Base-by-base conservation (phyloP, 176 grass and related monocot genomes). In the Cenchrus americanus region DNA sequence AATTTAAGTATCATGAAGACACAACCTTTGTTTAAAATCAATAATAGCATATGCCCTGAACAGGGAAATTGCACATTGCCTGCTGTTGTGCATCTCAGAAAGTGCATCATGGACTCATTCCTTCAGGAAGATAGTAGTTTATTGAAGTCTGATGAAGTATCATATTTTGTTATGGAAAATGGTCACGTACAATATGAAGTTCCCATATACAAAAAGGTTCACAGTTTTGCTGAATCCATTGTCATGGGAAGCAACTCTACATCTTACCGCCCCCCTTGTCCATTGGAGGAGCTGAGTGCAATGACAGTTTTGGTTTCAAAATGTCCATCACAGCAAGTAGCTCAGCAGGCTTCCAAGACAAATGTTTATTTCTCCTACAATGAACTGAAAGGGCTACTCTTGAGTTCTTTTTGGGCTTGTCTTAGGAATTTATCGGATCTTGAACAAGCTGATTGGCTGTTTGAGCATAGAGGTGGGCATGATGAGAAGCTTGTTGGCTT, bases 341-440 rank as follows among this genome's bases (percentile, higher is more conserved):
- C 30, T 22, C 52, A 58, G 41, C 17, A 76, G 32, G 73, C 73
- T n/a, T 58, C 52, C 47, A 55, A 47, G 27, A 78, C 62, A 26
- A 75, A 69, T 46, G 43, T 77, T 44, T 78, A 21, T 27, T 82
- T 82, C 47, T 63, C 80, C 46, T 83, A 62, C 50, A 46, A 66
- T 53, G 86, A 69, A 49, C 69, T 59, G 24, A 81, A 88, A 83
- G 37, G 64, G 52, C 14, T 62, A 57, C 26, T 88, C n/a, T 37
- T 83, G 26, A 66, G 63, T 14, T 72, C 86, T 78, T 47, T 88
- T n/a, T 54, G 54, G 15, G 17, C 18, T 78, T 88, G 86, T 52
- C 72, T 88, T 54, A 3, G 5, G 27, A 83, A 78, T 15, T 58
- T 88, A 17, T 57, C 46, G 0, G 0, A 26, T 0, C 57, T 61